Evolutionary conservation across 2,329 filamentous ascomycete genomes (phyloP), one percentile per base, ranked within the genome.

Genomic region (Aplosporella prunicola): DNA sequence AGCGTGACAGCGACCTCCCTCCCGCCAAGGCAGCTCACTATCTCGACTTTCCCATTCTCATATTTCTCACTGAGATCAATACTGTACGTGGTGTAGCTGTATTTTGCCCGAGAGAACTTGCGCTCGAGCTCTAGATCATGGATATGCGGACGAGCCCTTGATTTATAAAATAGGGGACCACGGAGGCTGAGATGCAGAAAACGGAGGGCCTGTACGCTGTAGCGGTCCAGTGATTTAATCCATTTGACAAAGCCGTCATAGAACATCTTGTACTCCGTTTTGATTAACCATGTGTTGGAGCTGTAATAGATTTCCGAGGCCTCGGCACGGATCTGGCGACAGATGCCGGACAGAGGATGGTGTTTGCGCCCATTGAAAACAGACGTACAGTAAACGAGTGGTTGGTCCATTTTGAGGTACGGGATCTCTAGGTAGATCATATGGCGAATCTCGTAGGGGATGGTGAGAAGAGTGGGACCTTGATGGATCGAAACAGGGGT

Each of bases 301-400:
- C 51, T 53, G 50, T 61, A 60, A 52, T 60, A 61, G 24, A 61
- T 55, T 38, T 56, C 53, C 24, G 60, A 56, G 13, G 55, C 51
- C 46, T 61, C 58, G 32, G 50, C 43, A 33, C 58, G 57, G 28
- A 61, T 48, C 13, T 53, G 53, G 5, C 50, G 51, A 17, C 50
- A 55, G 33, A 60, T 55, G 20, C 51, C 49, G 32, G 56, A 56
- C 24, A 61, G 53, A 5, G 56, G 51, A 41, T 61, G 58, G 38
- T 59, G 56, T 42, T 56, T 56, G 28, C 53, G 49, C 45, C 53
- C 50, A 22, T 51, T 48, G 26, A 57, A 58, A 29, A 56, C 58
- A 28, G 54, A 56, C 36, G 60, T 55, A 48, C 58, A 60, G 65
- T 61, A 61, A 40, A 58, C 55, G 28, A 61, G 56, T 9, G 58